Evolutionary conservation across 148 eudicot genomes (phyloP).

Genomic region (Cornus suecica): DNA sequence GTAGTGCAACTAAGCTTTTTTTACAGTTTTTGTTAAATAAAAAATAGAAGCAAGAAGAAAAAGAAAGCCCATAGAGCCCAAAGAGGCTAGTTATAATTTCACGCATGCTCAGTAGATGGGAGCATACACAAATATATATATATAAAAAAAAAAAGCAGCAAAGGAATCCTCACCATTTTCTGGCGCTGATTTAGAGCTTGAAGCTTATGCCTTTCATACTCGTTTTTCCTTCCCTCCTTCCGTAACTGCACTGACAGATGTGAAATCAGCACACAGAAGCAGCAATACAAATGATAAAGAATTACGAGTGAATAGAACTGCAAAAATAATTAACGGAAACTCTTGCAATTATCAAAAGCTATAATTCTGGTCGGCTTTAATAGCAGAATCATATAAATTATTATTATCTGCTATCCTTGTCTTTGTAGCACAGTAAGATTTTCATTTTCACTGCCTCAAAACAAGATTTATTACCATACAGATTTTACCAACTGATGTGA

Average conservation of each 20-base stretch:
- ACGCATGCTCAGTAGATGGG: background rate
- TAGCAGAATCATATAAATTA: background rate
- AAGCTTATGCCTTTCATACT: conserved; percentile 94
- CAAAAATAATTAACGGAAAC: background rate
- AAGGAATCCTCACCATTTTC: conserved; percentile 63
- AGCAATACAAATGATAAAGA: background rate
- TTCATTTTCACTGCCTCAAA: background rate
- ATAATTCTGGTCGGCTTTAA: background rate
- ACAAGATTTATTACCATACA: background rate
- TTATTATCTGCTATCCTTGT: too few relatives aligned
- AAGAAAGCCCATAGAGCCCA: background rate
- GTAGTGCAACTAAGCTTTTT: background rate
- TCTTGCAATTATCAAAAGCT: background rate
- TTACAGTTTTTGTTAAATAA: background rate
- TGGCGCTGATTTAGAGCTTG: conserved; percentile 98
- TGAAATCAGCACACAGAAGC: conserved; percentile 3
- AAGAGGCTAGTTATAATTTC: background rate
- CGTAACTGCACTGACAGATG: conserved; percentile 46
- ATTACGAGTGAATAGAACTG: background rate
- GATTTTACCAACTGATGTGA: background rate
- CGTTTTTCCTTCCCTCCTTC: conserved; percentile 94
- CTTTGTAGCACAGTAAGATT: background rate
- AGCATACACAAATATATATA: too few relatives aligned
- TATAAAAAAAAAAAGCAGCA: conserved; percentile 4
- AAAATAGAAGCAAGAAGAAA: conserved; percentile 3